Evolutionary conservation across 805 yeast genomes (phyloP).

Genomic region (Priceomyces castillae): DNA sequence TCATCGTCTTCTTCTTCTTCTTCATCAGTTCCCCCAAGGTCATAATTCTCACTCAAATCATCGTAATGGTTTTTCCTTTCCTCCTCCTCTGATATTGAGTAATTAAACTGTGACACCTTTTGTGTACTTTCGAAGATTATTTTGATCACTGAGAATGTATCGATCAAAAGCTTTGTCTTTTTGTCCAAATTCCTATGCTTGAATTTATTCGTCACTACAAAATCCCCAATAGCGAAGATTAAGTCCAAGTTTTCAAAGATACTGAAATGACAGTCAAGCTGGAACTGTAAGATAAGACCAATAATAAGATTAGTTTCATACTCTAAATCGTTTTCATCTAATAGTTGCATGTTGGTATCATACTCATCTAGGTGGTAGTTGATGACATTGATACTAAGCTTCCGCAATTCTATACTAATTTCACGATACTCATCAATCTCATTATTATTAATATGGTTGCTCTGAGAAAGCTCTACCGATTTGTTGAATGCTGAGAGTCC

Average conservation of each 20-base stretch:
- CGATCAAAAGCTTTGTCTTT: slow-evolving; percentile 24
- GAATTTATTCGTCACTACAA: slow-evolving; percentile 20
- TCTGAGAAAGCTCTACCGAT: slow-evolving; percentile 8
- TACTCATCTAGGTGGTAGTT: slow-evolving; percentile 42
- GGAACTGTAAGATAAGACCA: slow-evolving; percentile 35
- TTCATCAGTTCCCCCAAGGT: slow-evolving; percentile 20
- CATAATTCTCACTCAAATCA: slow-evolving; percentile 41
- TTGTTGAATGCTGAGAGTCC: slow-evolving; percentile 20
- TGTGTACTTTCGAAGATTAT: slow-evolving; percentile 48
- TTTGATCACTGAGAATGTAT: slow-evolving; percentile 30
- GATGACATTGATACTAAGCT: slow-evolving; percentile 32
- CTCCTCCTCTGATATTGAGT: slow-evolving; percentile 36
- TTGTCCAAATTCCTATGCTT: slow-evolving; percentile 16
- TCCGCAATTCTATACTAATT: slow-evolving; percentile 34
- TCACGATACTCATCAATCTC: slow-evolving; percentile 24
- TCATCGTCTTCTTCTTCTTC: slow-evolving; percentile 10
- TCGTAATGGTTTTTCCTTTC: slow-evolving; percentile 38
- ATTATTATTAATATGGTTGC: slow-evolving; percentile 13
- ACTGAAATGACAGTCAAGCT: slow-evolving; percentile 36
- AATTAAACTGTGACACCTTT: slow-evolving; percentile 46
- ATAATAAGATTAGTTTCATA: slow-evolving; percentile 35
- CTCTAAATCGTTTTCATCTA: slow-evolving; percentile 17
- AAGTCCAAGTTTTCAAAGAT: slow-evolving; percentile 43
- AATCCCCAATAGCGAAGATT: slow-evolving; percentile 41
- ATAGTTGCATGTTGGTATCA: slow-evolving; percentile 21